Evolutionary conservation across 1,284 basidiomycete genomes (phyloP).

Genomic region (Ceraceosorus guamensis): DNA sequence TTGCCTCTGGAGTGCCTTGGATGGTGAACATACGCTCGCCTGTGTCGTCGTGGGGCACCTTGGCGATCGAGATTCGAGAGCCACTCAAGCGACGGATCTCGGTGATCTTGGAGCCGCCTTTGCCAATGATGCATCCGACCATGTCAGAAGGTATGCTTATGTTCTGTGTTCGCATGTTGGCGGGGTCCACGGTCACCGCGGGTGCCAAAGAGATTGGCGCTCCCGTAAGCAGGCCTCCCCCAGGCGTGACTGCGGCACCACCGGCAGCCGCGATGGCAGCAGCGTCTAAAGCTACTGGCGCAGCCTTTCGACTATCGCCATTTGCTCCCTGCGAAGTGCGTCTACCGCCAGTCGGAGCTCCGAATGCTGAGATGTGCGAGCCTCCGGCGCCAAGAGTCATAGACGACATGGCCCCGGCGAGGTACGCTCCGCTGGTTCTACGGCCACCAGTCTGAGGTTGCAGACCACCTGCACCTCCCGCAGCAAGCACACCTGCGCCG

Average conservation of each 20-base stretch:
- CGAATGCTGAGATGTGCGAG: neutral
- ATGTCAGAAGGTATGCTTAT: conserved; percentile 85
- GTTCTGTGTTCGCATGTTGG: conserved; percentile 90
- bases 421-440: conserved; percentile 45
- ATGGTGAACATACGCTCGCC: conserved; percentile 99
- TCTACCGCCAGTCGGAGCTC: neutral
- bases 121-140: conserved; percentile 75
- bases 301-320: conserved; percentile 1
- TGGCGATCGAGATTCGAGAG: conserved; percentile 94
- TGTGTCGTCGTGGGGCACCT: conserved; percentile 94
- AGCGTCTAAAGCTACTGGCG: neutral
- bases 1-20: conserved; percentile 76
- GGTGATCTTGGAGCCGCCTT: conserved; percentile 94
- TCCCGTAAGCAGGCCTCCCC: conserved; percentile 38
- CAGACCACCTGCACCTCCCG: conserved; percentile 47
- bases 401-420: conserved; percentile 35
- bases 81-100: conserved; percentile 95
- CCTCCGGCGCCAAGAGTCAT: conserved; percentile 11
- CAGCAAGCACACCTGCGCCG: conserved; percentile 53
- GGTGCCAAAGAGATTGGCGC: conserved; percentile 7
- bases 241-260: conserved; percentile 38
- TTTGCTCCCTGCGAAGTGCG: neutral
- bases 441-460: conserved; percentile 30
- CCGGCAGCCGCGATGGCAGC: conserved; percentile 19
- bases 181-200: conserved; percentile 17